Evolutionary conservation across 1,139 yeast species (phyloP).

Genomic region (Yamadazyma pseudoaaseri): DNA sequence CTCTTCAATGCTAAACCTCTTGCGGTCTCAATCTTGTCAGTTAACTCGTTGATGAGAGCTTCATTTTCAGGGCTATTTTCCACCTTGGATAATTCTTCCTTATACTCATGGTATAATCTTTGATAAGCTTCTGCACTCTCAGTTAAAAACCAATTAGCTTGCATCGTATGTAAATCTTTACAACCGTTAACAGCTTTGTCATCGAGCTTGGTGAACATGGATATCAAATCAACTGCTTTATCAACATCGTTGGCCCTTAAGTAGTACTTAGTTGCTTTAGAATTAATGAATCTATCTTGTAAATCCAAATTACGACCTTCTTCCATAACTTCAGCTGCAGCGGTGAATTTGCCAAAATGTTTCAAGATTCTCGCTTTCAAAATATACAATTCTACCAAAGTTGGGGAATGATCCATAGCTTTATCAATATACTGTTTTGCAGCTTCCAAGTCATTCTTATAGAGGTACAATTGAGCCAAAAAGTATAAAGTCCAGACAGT

Average conservation of each 20-base stretch:
- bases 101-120: slow-evolving; percentile 31
- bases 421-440: slow-evolving; percentile 59
- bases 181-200: slow-evolving; percentile 73
- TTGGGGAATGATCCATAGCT: slow-evolving; percentile 76
- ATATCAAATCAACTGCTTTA: slow-evolving; percentile 71
- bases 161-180: slow-evolving; percentile 84
- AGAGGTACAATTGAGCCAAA: slow-evolving; percentile 76
- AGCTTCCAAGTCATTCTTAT: slow-evolving; percentile 39
- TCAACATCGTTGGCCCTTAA: slow-evolving; percentile 78
- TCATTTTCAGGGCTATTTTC: slow-evolving; percentile 17
- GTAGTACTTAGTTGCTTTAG: slow-evolving; percentile 82
- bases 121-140: slow-evolving; percentile 84
- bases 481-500: slow-evolving; percentile 78
- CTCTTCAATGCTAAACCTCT: slow-evolving; percentile 82
- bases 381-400: slow-evolving; percentile 78
- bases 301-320: slow-evolving; percentile 75
- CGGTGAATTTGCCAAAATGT: slow-evolving; percentile 57
- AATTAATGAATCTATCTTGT: slow-evolving; percentile 89
- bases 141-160: slow-evolving; percentile 83
- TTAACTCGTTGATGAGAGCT: slow-evolving; percentile 30
- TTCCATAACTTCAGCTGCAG: slow-evolving; percentile 66
- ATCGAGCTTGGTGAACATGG: slow-evolving; percentile 84
- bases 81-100: slow-evolving; percentile 12
- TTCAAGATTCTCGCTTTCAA: slow-evolving; percentile 79
- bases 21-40: slow-evolving; percentile 39